These are phyloP conservation scores for Lactifluus pinguis DNA, from an alignment of 768 basidiomycete genomes.

Conservation along the genomic window DNA sequence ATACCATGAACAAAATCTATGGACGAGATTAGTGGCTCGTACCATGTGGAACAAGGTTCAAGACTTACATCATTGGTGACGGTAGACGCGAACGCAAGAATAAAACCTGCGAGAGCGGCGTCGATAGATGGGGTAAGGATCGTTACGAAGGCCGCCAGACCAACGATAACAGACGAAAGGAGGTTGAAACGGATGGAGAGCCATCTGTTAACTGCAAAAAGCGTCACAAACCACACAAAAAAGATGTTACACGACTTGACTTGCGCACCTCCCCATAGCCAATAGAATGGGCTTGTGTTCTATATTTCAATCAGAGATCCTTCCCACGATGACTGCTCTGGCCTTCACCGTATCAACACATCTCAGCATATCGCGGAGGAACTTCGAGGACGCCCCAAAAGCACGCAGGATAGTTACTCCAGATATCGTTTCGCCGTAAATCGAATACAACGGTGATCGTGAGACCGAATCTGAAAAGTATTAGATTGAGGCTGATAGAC, in stretches of 20 bases:
- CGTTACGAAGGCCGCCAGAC: slow-evolving; percentile 59
- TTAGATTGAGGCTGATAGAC: not conserved
- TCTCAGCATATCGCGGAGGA: slow-evolving; percentile 74
- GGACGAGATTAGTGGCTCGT: slow-evolving; percentile 20
- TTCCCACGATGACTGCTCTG: not conserved
- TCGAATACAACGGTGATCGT: slow-evolving; percentile 42
- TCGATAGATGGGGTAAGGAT: slow-evolving; percentile 62
- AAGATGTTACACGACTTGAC: not conserved
- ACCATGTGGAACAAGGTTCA: not conserved
- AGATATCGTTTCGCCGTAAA: slow-evolving; percentile 45
- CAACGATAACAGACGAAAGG: slow-evolving; percentile 61
- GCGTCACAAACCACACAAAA: not conserved
- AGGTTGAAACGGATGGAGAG: slow-evolving; percentile 81
- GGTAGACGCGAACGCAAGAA: slow-evolving; percentile 73
- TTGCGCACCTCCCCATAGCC: slow-evolving; percentile 76
- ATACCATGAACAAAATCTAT: slow-evolving; percentile 30
- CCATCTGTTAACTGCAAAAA: slow-evolving; percentile 73
- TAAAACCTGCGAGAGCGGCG: slow-evolving; percentile 80
- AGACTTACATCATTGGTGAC: slow-evolving; percentile 57
- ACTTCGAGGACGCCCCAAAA: slow-evolving; percentile 83
- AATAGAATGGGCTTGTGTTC: slow-evolving; percentile 71
- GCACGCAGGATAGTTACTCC: slow-evolving; percentile 56
- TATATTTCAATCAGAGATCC: slow-evolving; percentile 16
- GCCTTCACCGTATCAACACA: slow-evolving; percentile 57
- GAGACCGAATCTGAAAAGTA: slow-evolving; percentile 31